phyloP scores from a whole-genome alignment of 352 stramenopile genomes.

The Lagenidium giganteum region DNA sequence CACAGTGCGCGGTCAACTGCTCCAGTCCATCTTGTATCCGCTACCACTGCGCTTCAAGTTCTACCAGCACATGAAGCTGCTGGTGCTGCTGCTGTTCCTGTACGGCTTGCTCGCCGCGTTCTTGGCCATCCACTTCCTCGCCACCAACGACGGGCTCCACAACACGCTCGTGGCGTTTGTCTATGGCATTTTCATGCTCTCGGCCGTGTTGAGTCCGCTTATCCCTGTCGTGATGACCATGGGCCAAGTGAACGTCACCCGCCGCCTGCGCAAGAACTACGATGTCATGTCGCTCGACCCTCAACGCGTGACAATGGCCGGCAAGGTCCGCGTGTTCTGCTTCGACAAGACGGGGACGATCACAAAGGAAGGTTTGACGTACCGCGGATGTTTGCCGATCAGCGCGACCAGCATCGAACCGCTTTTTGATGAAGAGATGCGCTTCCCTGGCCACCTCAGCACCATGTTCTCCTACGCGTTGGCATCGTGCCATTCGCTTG shows the following conservation, averaged over 20 bases:
- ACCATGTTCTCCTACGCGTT: conserved; percentile 53
- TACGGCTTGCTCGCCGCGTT: conserved; percentile 62
- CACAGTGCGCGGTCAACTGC: conserved; percentile 74
- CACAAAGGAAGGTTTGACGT: conserved; percentile 84
- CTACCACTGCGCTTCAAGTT: conserved; percentile 87
- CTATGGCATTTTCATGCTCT: conserved; percentile 77
- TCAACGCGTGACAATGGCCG: conserved; percentile 75
- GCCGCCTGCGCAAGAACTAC: conserved; percentile 62
- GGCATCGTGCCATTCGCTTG: conserved; percentile 73
- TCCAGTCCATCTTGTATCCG: conserved; percentile 80
- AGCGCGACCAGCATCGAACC: conserved; percentile 6
- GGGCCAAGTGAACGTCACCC: conserved; percentile 72
- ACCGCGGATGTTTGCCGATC: conserved; percentile 48
- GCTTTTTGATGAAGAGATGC: conserved; percentile 49
- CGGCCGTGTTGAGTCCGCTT: conserved; percentile 66
- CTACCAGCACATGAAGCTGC: conserved; percentile 76
- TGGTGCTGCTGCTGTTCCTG: conserved; percentile 73
- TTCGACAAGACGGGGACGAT: conserved; percentile 92
- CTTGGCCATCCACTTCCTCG: conserved; percentile 63
- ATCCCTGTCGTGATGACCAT: conserved; percentile 84
- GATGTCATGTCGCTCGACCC: conserved; percentile 76
- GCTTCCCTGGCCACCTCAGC: conserved; percentile 47
- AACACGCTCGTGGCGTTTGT: conserved; percentile 60
- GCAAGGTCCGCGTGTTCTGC: conserved; percentile 83
- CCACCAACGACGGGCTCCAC: conserved; percentile 44